Base-by-base conservation (phyloP, 352 stramenopile species). In the Phytopythium mirpurense region DNA sequence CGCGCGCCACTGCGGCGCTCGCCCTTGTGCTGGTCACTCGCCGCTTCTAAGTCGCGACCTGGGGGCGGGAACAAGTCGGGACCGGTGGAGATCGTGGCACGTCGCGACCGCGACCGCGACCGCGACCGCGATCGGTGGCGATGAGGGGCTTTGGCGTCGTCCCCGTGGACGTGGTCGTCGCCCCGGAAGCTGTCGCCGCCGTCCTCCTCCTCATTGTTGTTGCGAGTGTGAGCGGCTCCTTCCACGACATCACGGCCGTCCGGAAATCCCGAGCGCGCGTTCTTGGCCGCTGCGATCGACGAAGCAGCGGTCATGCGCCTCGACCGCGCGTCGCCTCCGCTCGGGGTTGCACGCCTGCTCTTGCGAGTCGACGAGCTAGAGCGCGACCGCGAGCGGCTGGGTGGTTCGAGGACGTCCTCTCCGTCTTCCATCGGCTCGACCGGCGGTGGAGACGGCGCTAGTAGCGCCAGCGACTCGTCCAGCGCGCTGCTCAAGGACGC, bases 191-290 rank as follows among this genome's bases (percentile, higher is more conserved):
- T 29, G 15, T 29, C 29, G 3, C n/a, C 35, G 15, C 3, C 34
- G 0, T 54, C 48, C 23, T 54, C 35, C 15, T 54, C 29, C 15
- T 54, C 44, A 21, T 54, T 54, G 18, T 54, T 54, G 47, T 27
- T 44, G 38, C 9, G 5, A 23, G 23, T 10, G 41, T 34, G 34
- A 5, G 14, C 26, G 7, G 10, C 9, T 7, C 3, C 14, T 21
- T 1, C 14, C 14, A n/a, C 19, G 41, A 5, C 16, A n/a, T 47
- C 41, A 2, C 41, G 41, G 26, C 14, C 41, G 14, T 34, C 41
- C 14, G 18, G 41, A 47, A 47, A 23, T 8, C 41, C 41, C 5
- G 15, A 11, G 2, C 41, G 41, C 10, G 21, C 24, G 14, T 21
- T 47, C 41, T 47, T 47, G 23, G 41, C 41, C 34, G 23, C 24